Evolutionary conservation across 495 filamentous ascomycete species (phyloP).

Genomic region (Bacidia rubella): DNA sequence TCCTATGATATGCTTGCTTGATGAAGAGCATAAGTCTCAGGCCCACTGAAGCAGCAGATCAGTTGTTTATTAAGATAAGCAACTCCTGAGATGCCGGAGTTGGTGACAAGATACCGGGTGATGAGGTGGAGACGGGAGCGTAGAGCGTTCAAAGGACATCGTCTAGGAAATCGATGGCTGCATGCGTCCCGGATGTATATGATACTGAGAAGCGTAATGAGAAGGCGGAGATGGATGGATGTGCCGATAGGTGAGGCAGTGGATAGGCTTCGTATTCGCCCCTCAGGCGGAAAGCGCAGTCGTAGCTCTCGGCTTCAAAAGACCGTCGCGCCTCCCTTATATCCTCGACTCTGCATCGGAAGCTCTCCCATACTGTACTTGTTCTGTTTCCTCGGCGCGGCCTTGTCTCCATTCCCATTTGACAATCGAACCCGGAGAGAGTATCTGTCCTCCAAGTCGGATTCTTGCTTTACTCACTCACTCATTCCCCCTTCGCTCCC

Average conservation of each 20-base stretch:
- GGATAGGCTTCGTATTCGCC: background rate
- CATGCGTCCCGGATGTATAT: background rate
- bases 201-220: background rate
- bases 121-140: background rate
- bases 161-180: background rate
- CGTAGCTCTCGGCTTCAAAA: too few relatives aligned
- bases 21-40: constrained; percentile 21
- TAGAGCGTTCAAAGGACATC: background rate
- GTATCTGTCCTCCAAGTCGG: constrained; percentile 15
- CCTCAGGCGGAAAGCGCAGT: background rate
- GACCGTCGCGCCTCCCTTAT: too few relatives aligned
- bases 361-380: too few relatives aligned
- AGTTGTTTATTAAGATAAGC: constrained; percentile 31
- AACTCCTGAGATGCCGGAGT: constrained; percentile 30
- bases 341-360: too few relatives aligned
- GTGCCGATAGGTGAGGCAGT: background rate
- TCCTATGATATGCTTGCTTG: constrained; percentile 14
- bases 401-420: background rate
- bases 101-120: background rate
- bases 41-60: constrained; percentile 25
- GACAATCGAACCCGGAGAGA: background rate
- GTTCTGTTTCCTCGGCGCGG: too few relatives aligned
- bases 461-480: background rate
- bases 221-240: background rate
- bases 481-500: constrained; percentile 9